Conservation (phyloP, 1,284 basidiomycete species). For the Coriolopsis trogii region DNA sequence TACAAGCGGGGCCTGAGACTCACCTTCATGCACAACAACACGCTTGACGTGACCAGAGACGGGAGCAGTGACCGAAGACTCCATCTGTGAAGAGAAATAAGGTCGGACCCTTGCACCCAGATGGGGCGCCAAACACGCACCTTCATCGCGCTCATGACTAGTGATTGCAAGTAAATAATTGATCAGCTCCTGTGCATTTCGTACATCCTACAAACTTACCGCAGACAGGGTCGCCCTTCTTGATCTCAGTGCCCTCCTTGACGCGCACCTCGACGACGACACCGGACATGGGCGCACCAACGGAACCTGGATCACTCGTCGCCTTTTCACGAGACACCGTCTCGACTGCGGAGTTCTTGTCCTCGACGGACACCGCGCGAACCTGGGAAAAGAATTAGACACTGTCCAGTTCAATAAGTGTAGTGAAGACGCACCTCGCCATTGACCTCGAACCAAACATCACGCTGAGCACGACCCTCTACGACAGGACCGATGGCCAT, state of each 20-base stretch:
- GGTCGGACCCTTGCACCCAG: constrained; percentile 15
- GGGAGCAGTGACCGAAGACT: constrained; percentile 93
- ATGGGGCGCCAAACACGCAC: constrained; percentile 37
- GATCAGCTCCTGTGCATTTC: constrained; percentile 9
- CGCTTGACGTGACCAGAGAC: constrained; percentile 95
- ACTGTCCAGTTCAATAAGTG: too few species aligned
- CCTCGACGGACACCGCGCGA: constrained; percentile 92
- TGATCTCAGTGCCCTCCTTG: constrained; percentile 96
- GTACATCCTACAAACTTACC: constrained; percentile 47
- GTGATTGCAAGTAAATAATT: constrained; percentile 17
- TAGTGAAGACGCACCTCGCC: constrained; percentile 73
- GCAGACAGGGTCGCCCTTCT: constrained; percentile 94
- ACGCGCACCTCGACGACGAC: constrained; percentile 98
- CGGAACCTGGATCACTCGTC: constrained; percentile 89
- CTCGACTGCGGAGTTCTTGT: constrained; percentile 95
- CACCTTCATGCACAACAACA: constrained; percentile 86
- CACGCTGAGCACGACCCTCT: constrained; percentile 88
- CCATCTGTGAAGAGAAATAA: constrained; percentile 68
- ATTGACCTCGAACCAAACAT: constrained; percentile 99
- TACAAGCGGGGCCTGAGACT: constrained; percentile 19
- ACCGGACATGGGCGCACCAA: constrained; percentile 96
- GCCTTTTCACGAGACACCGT: constrained; percentile 95
- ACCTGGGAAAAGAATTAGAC: constrained; percentile 52
- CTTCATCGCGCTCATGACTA: constrained; percentile 92
- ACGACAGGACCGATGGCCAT: constrained; percentile 95